These are phyloP conservation scores for Fistulinella cinereoalba DNA, from an alignment of 1,284 basidiomycete species.

Conservation along the genomic window DNA sequence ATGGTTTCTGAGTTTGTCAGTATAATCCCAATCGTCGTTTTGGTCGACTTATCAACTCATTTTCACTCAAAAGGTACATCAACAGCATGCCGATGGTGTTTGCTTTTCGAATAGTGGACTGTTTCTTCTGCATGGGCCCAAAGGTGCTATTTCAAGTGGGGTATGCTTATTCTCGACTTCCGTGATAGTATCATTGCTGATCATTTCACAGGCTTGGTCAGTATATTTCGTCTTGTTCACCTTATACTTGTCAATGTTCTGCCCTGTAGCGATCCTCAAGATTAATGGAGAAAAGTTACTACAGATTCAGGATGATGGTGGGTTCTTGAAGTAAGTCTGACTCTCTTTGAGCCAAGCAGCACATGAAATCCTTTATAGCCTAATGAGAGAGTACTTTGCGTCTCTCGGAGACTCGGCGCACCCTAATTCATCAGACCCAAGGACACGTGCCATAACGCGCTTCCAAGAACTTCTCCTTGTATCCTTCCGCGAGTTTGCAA, in stretches of 20 bases:
- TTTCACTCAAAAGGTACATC: slow-evolving; percentile 66
- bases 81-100: slow-evolving; percentile 99
- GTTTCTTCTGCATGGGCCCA: slow-evolving; percentile 98
- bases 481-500: slow-evolving; percentile 95
- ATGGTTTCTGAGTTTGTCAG: slow-evolving; percentile 94
- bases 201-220: slow-evolving; percentile 40
- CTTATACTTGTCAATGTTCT: slow-evolving; percentile 5
- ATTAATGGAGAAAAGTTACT: slow-evolving; percentile 95
- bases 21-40: slow-evolving; percentile 2
- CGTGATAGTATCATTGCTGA: slow-evolving; percentile 12
- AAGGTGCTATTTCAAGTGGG: slow-evolving; percentile 98
- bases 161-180: slow-evolving; percentile 44
- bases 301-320: slow-evolving; percentile 96
- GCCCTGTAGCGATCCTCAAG: slow-evolving; percentile 81
- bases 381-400: slow-evolving; percentile 94
- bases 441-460: slow-evolving; percentile 91
- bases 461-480: slow-evolving; percentile 97
- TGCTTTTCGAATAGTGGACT: slow-evolving; percentile 97
- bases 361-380: slow-evolving; percentile 40
- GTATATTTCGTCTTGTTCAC: slow-evolving; percentile 19
- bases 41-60: slow-evolving; percentile 2
- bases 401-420: slow-evolving; percentile 95
- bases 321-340: slow-evolving; percentile 80
- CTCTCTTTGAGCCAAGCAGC: neutral
- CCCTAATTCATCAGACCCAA: slow-evolving; percentile 84